Evolutionary conservation across 768 basidiomycete species (phyloP).

Genomic region (Suillus spraguei): DNA sequence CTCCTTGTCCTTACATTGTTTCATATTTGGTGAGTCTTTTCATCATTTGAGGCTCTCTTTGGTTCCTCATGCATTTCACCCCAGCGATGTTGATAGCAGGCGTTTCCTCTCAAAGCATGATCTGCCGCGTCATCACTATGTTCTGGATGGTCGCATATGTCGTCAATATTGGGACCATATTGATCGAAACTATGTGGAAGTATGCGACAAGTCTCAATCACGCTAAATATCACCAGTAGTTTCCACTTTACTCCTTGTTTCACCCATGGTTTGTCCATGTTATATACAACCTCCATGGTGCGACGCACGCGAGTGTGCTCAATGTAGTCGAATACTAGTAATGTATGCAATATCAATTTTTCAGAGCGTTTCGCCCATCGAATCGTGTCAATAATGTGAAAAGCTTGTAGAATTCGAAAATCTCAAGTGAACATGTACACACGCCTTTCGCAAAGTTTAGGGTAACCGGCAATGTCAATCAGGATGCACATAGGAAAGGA

Average conservation of each 20-base stretch:
- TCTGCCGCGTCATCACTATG: not conserved
- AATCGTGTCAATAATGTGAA: not conserved
- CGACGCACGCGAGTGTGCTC: not conserved
- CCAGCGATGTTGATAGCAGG: not conserved
- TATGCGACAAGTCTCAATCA: not conserved
- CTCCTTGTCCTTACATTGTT: not conserved
- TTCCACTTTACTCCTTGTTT: not conserved
- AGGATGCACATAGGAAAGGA: constrained; percentile 8
- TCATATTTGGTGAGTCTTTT: not conserved
- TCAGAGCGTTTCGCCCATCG: not conserved
- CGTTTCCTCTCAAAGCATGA: not conserved
- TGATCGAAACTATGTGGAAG: not conserved
- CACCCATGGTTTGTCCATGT: no score
- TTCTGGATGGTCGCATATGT: not conserved
- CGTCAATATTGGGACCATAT: not conserved
- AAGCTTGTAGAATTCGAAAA: no score
- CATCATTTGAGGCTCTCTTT: not conserved
- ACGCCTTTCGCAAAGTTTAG: not conserved
- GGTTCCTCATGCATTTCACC: not conserved
- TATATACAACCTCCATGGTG: no score
- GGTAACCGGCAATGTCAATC: no score
- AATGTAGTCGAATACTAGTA: not conserved
- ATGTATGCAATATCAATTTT: not conserved
- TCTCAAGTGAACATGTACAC: no score
- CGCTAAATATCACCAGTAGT: not conserved